These are phyloP conservation scores for Phytophthora ohioensis DNA, from an alignment of 352 stramenopile genomes.

Conservation along the genomic window DNA sequence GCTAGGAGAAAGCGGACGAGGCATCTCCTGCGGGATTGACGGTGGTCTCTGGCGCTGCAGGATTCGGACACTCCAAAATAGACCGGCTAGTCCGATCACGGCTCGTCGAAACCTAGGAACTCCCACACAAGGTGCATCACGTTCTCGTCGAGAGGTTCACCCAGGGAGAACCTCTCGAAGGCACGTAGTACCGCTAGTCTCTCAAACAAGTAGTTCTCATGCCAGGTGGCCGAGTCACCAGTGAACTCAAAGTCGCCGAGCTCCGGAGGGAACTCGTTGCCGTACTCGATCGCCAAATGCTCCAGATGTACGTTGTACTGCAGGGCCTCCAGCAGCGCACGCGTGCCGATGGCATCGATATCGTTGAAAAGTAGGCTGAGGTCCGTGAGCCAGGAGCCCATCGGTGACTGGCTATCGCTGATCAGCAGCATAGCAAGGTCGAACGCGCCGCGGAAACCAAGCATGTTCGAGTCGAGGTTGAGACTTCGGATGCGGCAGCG, in stretches of 20 bases:
- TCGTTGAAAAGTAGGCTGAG: constrained; percentile 66
- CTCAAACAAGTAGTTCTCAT: constrained; percentile 59
- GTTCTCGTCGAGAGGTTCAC: constrained; percentile 48
- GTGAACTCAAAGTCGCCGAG: constrained; percentile 61
- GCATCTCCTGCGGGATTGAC: constrained; percentile 3
- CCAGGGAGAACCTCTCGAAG: constrained; percentile 56
- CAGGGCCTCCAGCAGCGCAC: constrained; percentile 54
- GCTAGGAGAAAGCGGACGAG: neutral
- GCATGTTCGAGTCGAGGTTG: constrained; percentile 64
- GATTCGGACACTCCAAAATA: constrained; percentile 24
- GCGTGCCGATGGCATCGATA: constrained; percentile 61
- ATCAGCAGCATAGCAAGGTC: constrained; percentile 69
- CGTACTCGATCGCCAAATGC: constrained; percentile 61
- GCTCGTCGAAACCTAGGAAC: constrained; percentile 58
- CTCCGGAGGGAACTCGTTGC: constrained; percentile 63
- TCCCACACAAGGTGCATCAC: constrained; percentile 65
- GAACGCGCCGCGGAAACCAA: constrained; percentile 63
- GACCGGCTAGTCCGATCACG: constrained; percentile 34
- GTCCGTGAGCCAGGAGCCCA: constrained; percentile 50
- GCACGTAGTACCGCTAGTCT: constrained; percentile 54
- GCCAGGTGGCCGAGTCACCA: constrained; percentile 52
- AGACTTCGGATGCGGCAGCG: constrained; percentile 55
- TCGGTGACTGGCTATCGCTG: constrained; percentile 52
- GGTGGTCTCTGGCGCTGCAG: constrained; percentile 33
- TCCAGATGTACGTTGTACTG: constrained; percentile 65